Base-by-base conservation (phyloP, 2,329 filamentous ascomycete species). In the Trichoderma gracile region DNA sequence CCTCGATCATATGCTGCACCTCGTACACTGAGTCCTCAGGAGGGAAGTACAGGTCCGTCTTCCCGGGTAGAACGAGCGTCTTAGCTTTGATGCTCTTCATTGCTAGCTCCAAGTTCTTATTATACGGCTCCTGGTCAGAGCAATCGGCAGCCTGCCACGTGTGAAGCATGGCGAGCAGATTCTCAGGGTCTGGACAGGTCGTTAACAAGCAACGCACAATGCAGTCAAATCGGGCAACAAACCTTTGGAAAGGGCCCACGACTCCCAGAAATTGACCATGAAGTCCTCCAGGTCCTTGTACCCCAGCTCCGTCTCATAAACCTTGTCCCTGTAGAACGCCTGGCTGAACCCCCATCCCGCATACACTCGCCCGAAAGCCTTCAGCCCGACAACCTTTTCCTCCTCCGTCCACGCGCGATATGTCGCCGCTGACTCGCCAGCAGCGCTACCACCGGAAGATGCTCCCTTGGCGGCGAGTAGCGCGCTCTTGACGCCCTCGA, bases 291-390 rank as follows among this genome's bases (percentile, higher is more conserved):
- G 79, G 62, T 85, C 80, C 68, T 86, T 86, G 70, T 83, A 92
- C 0, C 88, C 88, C 9, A 93, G 80, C 0, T 73, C 78, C 1
- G 75, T 86, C 73, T 90, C 84, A 72, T 89, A 89, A n/a, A 91
- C 66, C 72, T 82, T 87, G 68, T 91, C 80, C 1, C 91, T 83
- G 71, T 94, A 94, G 71, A 93, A 94, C 0, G 89, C 83, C 71
- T 93, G 90, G 58, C 86, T 90, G 70, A 94, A 90, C 0, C 91
- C 91, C 90, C 87, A 95, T 0, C 90, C 91, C 1, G 91, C 90
- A 75, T 95, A 95, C 0, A 87, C 90, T 50, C 89, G 82, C 0
- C 84, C 89, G 64, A 94, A 84, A 0, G 91, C 90, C 71, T 89
- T 92, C 46, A 94, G 72, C 64, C 81, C 72, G 30, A 71, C 55